Evolutionary conservation across 2,329 filamentous ascomycete genomes (phyloP).

Genomic region (Xylaria digitata): DNA sequence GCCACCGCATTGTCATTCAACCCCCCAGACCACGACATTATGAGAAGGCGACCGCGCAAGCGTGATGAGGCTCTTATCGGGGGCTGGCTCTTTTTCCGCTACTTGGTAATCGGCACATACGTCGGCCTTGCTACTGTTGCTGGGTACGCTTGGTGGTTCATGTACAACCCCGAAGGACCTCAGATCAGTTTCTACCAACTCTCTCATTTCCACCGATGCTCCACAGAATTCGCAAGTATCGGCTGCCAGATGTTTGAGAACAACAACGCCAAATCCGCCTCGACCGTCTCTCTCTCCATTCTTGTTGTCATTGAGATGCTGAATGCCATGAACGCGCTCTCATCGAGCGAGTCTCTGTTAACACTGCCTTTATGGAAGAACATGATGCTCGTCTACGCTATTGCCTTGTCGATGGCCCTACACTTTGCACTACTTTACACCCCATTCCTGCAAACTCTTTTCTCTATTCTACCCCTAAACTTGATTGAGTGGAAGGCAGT

Average conservation of each 20-base stretch:
- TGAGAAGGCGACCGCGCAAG: conserved; percentile 91
- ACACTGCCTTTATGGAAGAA: conserved; percentile 98
- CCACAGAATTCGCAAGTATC: conserved; percentile 84
- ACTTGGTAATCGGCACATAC: conserved; percentile 95
- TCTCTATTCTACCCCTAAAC: conserved; percentile 90
- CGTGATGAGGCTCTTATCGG: conserved; percentile 92
- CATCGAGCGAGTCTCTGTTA: conserved; percentile 91
- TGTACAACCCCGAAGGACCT: conserved; percentile 91
- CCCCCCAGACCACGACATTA: conserved; percentile 97
- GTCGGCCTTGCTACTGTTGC: conserved; percentile 94
- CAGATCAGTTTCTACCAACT: conserved; percentile 93
- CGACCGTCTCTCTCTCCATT: conserved; percentile 90
- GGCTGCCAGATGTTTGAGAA: conserved; percentile 93
- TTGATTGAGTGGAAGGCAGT: conserved; percentile 94
- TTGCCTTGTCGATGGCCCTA: conserved; percentile 89
- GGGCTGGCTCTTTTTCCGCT: conserved; percentile 97
- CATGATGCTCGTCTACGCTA: conserved; percentile 97
- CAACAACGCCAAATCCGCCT: conserved; percentile 86
- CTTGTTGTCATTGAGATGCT: conserved; percentile 99
- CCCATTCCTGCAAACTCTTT: conserved; percentile 86
- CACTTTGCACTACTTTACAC: conserved; percentile 95
- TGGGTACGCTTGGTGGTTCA: conserved; percentile 99
- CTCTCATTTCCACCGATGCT: conserved; percentile 93
- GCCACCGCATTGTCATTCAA: conserved; percentile 98
- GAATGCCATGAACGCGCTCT: conserved; percentile 98